phyloP scores from a whole-genome alignment of 2,329 filamentous ascomycete genomes.

The Phialophora macrospora region DNA sequence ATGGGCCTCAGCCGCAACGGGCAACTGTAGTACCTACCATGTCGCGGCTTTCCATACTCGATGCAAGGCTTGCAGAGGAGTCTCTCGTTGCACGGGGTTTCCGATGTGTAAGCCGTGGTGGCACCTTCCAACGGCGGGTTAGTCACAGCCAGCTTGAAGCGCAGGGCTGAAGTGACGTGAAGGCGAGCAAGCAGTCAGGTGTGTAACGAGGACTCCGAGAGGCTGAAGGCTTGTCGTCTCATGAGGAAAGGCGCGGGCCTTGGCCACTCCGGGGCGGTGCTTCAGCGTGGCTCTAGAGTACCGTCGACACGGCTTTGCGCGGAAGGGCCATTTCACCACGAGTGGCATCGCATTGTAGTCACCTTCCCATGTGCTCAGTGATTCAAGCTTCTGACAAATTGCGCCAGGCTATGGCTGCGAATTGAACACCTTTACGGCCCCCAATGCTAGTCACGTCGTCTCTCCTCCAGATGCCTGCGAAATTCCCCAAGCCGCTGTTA shows the following conservation, averaged over 20 bases:
- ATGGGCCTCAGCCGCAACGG: constrained; percentile 8
- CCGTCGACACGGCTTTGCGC: background rate
- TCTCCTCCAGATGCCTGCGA: background rate
- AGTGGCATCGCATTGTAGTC: background rate
- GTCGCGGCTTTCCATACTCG: background rate
- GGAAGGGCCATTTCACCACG: constrained; percentile 1
- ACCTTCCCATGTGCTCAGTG: background rate
- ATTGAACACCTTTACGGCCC: background rate
- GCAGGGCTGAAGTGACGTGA: background rate
- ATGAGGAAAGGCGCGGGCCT: constrained; percentile 10
- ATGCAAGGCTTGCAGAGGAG: background rate
- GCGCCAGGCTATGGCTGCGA: background rate
- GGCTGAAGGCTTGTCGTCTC: constrained; percentile 8
- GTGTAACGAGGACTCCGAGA: background rate
- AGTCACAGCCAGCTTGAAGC: background rate
- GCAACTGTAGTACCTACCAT: constrained; percentile 8
- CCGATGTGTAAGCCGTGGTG: constrained; percentile 1
- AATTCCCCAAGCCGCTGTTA: too few species aligned
- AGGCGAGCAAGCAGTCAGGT: too few species aligned
- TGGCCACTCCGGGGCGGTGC: background rate
- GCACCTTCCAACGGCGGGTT: background rate
- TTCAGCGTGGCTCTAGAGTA: constrained; percentile 2
- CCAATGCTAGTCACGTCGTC: background rate
- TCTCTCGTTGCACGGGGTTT: background rate
- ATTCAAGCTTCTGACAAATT: constrained; percentile 16